Percentiles rank a stretch among this genome's conserved stretches.
Conservation (phyloP, 2,329 filamentous ascomycete genomes). For the Penicillium oxalicum region DNA sequence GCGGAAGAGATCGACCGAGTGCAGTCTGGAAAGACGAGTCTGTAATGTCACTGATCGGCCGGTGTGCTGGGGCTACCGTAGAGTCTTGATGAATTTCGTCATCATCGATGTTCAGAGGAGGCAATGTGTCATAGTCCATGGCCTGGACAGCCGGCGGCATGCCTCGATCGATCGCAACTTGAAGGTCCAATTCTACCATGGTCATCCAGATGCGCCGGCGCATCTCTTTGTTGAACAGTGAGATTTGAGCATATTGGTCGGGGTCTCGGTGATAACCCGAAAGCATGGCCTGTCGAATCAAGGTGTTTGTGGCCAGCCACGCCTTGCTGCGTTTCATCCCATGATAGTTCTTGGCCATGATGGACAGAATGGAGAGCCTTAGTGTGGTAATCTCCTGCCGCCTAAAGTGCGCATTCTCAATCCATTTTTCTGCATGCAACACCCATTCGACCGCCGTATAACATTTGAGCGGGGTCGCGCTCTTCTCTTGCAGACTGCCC, state of each 20-base stretch:
- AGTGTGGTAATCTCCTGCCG: conserved; percentile 47
- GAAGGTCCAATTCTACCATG: conserved; percentile 52
- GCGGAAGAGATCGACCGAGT: conserved; percentile 25
- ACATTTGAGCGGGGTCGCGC: conserved; percentile 21
- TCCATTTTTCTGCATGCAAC: conserved; percentile 78
- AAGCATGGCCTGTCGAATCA: conserved; percentile 49
- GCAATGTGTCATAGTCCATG: conserved; percentile 44
- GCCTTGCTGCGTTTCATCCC: conserved; percentile 50
- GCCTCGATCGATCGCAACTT: conserved; percentile 51
- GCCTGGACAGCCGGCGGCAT: conserved; percentile 45
- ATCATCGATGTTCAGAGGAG: conserved; percentile 48
- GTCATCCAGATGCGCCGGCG: conserved; percentile 53
- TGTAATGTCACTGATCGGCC: conserved; percentile 29
- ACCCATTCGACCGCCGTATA: conserved; percentile 60
- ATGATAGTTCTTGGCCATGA: conserved; percentile 47
- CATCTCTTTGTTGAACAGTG: conserved; percentile 40
- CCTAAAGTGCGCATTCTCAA: conserved; percentile 68
- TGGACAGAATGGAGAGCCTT: conserved; percentile 47
- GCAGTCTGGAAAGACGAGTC: conserved; percentile 33
- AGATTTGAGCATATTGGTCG: conserved; percentile 29
- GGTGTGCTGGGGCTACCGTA: conserved; percentile 26
- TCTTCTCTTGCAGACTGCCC: conserved; percentile 25
- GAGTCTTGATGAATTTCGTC: conserved; percentile 40
- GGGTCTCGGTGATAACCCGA: conserved; percentile 47
- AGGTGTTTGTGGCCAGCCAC: conserved; percentile 47